Base-by-base conservation (phyloP, 2,329 filamentous ascomycete species). In the Paecilomyces sp. region DNA sequence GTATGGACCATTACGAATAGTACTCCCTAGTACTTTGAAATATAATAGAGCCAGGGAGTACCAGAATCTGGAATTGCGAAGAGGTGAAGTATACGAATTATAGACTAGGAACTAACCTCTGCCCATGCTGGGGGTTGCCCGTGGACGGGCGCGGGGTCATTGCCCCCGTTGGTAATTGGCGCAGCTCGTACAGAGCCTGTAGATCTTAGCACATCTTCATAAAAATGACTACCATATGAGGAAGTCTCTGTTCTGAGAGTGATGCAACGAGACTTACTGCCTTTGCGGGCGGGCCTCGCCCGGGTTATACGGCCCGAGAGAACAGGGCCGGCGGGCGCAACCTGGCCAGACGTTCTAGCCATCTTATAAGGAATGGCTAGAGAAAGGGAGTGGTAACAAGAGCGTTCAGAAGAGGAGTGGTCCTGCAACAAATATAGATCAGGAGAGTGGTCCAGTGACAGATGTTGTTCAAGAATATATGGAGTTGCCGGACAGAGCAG, bases 61-160 rank as follows among this genome's bases (percentile, higher is more conserved):
- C n/a, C n/a, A n/a, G n/a, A n/a, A n/a, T n/a, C n/a, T n/a, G n/a
- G n/a, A n/a, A n/a, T n/a, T n/a, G n/a, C n/a, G n/a, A n/a, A n/a
- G n/a, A n/a, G n/a, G n/a, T n/a, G n/a, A n/a, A n/a, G n/a, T n/a
- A n/a, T n/a, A n/a, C n/a, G n/a, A 47, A 28, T 36, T 12, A 30
- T 11, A 56, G 8, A 52, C 25, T 31, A 13, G 30, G 8, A 55
- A 59, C 63, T 28, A 61, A 71, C 76, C 4, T 83, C 75, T 0
- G 85, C 79, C 83, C 84, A 88, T 0, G 85, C 80, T 11, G 75
- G 71, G 6, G 84, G 83, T 1, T 66, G 51, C n/a, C 68, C 72
- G 28, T 65, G 58, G 13, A 70, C 61, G 31, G 55, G 58, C 6
- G 41, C 41, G 41, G 41, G 41, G 41, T 22, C 41, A 9, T 47